These are phyloP conservation scores for Haematococcus sp. DNA, from an alignment of 139 green algal species.

Conservation along the genomic window DNA sequence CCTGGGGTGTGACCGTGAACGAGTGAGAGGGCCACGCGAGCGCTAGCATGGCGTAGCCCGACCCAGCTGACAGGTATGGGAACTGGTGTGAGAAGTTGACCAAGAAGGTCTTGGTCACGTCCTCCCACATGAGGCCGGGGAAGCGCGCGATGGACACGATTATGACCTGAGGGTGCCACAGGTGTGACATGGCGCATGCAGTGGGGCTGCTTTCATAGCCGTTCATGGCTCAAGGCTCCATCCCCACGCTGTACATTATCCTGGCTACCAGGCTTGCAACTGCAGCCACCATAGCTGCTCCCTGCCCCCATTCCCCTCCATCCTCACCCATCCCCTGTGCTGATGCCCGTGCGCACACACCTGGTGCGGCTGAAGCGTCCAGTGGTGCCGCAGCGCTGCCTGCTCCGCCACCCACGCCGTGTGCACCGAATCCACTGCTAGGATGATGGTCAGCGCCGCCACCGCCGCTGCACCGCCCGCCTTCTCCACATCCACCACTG, in stretches of 20 bases:
- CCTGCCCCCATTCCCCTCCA: no score
- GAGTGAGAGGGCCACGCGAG: slow-evolving; percentile 1
- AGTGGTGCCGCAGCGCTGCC: background rate
- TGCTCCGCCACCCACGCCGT: background rate
- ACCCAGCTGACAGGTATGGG: background rate
- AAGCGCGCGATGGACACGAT: slow-evolving; percentile 9
- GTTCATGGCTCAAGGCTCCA: no score
- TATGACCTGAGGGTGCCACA: background rate
- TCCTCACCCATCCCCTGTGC: no score
- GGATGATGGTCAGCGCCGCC: background rate
- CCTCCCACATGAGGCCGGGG: background rate
- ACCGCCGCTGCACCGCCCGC: background rate
- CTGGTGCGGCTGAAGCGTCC: background rate
- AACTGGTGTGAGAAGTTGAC: background rate
- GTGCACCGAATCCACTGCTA: background rate
- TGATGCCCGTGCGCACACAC: no score
- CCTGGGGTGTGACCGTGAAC: background rate
- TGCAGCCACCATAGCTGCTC: no score
- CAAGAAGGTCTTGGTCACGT: background rate
- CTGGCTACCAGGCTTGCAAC: no score
- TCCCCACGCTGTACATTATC: no score
- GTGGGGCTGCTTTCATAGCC: no score
- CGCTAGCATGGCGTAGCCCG: slow-evolving; percentile 1
- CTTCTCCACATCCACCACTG: background rate
- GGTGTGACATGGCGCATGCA: no score